Percentiles rank a stretch among this genome's conserved stretches.
Conservation (phyloP, 2,329 filamentous ascomycete genomes). For the Xylariaceae sp. region DNA sequence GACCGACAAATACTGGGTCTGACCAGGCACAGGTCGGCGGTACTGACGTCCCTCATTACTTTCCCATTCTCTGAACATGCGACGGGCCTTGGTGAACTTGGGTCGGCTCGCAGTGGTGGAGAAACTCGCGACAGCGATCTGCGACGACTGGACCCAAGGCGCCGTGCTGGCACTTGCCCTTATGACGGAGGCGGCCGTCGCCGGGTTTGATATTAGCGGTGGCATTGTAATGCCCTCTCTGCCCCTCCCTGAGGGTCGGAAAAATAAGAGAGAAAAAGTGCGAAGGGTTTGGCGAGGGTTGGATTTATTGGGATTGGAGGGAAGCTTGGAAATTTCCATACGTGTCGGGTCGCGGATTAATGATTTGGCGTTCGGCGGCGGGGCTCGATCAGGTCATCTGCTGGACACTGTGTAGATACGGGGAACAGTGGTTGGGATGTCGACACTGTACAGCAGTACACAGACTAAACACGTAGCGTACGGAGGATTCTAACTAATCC, state of each 20-base stretch:
- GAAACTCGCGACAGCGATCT: conserved; percentile 23
- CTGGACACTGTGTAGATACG: neutral
- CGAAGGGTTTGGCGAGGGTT: neutral
- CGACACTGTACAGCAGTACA: no score
- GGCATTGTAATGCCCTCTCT: conserved; percentile 24
- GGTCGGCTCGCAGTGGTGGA: conserved; percentile 28
- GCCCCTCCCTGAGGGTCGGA: conserved; percentile 14
- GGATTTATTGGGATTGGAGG: conserved; percentile 8
- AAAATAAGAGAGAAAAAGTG: conserved; percentile 2
- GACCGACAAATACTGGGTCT: conserved; percentile 21
- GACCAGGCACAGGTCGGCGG: conserved; percentile 8
- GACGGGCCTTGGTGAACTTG: conserved; percentile 23
- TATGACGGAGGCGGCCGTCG: conserved; percentile 11
- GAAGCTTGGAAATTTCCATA: conserved; percentile 11
- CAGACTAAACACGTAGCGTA: no score
- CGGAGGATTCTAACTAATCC: no score
- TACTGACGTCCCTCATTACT: conserved; percentile 9
- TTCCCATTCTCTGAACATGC: conserved; percentile 24
- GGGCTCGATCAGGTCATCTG: neutral
- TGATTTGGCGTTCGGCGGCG: conserved; percentile 5
- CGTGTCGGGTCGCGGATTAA: conserved; percentile 18
- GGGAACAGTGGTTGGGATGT: neutral
- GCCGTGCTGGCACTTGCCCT: conserved; percentile 10
- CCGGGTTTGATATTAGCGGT: conserved; percentile 23
- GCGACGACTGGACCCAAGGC: conserved; percentile 2